Evolutionary conservation across 2,329 filamentous ascomycete genomes (phyloP).

Genomic region (Microcyclospora pomicola): DNA sequence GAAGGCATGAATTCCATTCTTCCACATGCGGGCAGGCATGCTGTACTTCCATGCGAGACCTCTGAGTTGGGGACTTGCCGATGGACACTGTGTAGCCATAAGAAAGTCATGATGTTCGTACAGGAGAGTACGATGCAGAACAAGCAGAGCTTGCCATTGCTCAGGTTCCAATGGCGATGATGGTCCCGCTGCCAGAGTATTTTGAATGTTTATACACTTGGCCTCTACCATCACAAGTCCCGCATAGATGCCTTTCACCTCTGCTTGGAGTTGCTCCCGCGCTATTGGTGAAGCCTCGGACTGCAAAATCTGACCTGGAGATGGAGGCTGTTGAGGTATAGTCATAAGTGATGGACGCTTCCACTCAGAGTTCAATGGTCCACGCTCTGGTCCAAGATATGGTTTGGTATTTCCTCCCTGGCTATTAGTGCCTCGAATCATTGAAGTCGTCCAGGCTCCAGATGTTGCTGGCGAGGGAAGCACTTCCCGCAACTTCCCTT

Average conservation of each 20-base stretch:
- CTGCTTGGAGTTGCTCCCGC: conserved; percentile 63
- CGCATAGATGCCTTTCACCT: conserved; percentile 73
- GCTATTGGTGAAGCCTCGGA: conserved; percentile 40
- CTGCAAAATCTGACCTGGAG: too few relatives aligned
- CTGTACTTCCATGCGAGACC: conserved; percentile 71
- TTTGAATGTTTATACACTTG: conserved; percentile 75
- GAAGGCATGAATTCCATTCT: conserved; percentile 59
- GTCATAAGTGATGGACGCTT: too few relatives aligned
- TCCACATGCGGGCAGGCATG: conserved; percentile 91
- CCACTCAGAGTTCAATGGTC: too few relatives aligned
- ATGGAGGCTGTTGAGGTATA: too few relatives aligned
- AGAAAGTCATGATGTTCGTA: conserved; percentile 45
- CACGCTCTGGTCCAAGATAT: too few relatives aligned
- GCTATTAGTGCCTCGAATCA: too few relatives aligned
- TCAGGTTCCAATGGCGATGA: conserved; percentile 40
- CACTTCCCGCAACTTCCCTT: too few relatives aligned
- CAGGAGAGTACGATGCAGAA: conserved; percentile 55
- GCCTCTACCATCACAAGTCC: conserved; percentile 76
- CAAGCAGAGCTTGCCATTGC: conserved; percentile 75
- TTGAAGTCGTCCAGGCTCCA: too few relatives aligned
- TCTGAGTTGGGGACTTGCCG: conserved; percentile 52
- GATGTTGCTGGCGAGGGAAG: too few relatives aligned
- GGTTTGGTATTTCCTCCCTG: too few relatives aligned
- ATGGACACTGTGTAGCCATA: conserved; percentile 73
- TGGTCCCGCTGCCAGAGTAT: conserved; percentile 42